These are phyloP conservation scores for Sanguinoderma infundibulare DNA, from an alignment of 1,284 basidiomycete genomes.

Conservation along the genomic window DNA sequence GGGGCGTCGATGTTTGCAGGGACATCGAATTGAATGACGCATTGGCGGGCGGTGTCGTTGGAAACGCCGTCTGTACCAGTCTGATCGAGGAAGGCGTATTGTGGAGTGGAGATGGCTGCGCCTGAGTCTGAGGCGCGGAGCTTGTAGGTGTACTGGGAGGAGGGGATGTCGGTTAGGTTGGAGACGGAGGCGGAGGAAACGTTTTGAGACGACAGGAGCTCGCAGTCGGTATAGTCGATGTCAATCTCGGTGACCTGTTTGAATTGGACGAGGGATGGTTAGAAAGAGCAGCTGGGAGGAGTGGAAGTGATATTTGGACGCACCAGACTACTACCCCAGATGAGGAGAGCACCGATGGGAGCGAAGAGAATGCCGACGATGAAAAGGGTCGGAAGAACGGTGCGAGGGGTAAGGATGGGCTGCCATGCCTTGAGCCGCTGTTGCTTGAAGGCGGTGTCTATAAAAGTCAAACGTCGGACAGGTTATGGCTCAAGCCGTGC, in stretches of 20 bases:
- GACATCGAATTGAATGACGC: slow-evolving; percentile 82
- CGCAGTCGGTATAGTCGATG: slow-evolving; percentile 95
- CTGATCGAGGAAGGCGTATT: slow-evolving; percentile 72
- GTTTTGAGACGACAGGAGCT: slow-evolving; percentile 42
- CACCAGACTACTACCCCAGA: slow-evolving; percentile 85
- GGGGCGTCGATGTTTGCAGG: slow-evolving; percentile 78
- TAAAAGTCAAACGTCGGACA: slow-evolving; percentile 2
- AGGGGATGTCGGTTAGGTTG: slow-evolving; percentile 56
- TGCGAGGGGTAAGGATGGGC: slow-evolving; percentile 97
- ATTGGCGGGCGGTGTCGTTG: slow-evolving; percentile 58
- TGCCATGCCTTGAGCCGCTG: slow-evolving; percentile 99
- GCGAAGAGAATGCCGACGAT: slow-evolving; percentile 94
- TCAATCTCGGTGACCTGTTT: slow-evolving; percentile 90
- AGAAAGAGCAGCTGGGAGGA: background rate
- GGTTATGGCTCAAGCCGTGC: slow-evolving; percentile 4
- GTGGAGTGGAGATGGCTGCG: slow-evolving; percentile 53
- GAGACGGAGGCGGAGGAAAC: slow-evolving; percentile 47
- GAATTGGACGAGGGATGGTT: background rate
- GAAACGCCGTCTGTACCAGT: slow-evolving; percentile 43
- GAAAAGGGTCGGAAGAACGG: slow-evolving; percentile 95
- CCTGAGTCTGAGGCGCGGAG: slow-evolving; percentile 62
- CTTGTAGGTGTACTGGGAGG: slow-evolving; percentile 70
- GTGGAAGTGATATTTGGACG: slow-evolving; percentile 26
- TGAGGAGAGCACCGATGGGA: slow-evolving; percentile 92
- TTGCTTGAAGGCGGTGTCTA: slow-evolving; percentile 98